Base-by-base conservation (phyloP, 352 stramenopile species). In the Phytopythium chamaehyphon region DNA sequence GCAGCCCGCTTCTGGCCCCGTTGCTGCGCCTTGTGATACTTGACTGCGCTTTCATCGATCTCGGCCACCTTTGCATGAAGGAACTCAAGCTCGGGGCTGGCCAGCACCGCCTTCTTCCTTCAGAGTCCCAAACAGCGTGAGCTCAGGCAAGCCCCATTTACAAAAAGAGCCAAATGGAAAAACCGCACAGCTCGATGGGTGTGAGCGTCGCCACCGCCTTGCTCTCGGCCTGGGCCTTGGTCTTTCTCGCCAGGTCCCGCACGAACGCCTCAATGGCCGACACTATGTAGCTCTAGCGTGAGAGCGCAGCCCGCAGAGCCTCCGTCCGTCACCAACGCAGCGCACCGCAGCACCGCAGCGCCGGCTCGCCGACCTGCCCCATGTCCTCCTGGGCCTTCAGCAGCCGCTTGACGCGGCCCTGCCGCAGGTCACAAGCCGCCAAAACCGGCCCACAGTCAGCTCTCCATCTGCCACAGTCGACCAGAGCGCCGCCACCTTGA, bases 381-480 rank as follows among this genome's bases (percentile, higher is more conserved):
- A 88, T 87, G 62, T 88, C 79, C 51, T 85, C 76, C 44, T 86
- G 71, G 22, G 80, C 72, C 36, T 69, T 71, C 37, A 90, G 66
- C 35, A 90, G 47, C 24, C 71, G 71, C 76, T 88, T 88, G 43
- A 90, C 73, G 37, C 77, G 76, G 4, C 76, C 67, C 73, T 85
- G 22, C 14, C 43, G 16, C 28, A 49, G 18, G 8, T 16, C 10
- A 21, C 3, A 35, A n/a, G 11, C 22, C 4, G 2, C 2, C 6
- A 16, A 24, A 23, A 1, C 11, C 7, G 18, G n/a, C 5, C 5
- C n/a, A n/a, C 8, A 7, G 12, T 11, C 3, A 38, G 51, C 39
- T 16, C 19, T n/a, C 22, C 24, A n/a, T n/a, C n/a, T n/a, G n/a
- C n/a, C n/a, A n/a, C n/a, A n/a, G n/a, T n/a, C n/a, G n/a, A n/a